Conservation (phyloP, 352 stramenopile species). For the Elongisporangium prolatum region DNA sequence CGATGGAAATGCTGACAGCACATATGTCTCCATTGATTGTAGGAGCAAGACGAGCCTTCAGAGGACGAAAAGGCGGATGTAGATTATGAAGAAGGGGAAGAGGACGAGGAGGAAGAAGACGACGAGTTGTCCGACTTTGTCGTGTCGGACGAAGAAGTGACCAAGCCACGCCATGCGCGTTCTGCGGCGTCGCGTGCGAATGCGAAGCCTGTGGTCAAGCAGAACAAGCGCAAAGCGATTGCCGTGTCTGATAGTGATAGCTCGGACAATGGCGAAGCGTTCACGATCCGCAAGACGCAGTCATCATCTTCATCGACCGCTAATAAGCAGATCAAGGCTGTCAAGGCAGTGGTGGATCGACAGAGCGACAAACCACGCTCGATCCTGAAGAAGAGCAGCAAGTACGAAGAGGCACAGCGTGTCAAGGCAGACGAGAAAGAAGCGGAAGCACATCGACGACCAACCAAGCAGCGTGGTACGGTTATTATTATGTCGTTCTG, state of each 20-base stretch:
- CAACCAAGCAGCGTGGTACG: constrained; percentile 45
- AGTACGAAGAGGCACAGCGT: constrained; percentile 9
- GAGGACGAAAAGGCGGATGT: constrained; percentile 25
- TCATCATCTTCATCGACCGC: not conserved
- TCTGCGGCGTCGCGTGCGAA: not conserved
- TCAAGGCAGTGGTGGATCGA: constrained; percentile 7
- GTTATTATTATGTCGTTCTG: not conserved
- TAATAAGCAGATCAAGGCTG: constrained; percentile 4
- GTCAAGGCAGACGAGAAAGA: constrained; percentile 18
- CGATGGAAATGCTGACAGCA: not conserved
- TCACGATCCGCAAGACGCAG: constrained; percentile 7
- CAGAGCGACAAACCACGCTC: constrained; percentile 21
- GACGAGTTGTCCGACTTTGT: constrained; percentile 27
- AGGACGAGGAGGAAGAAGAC: constrained; percentile 30
- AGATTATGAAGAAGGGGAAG: constrained; percentile 24
- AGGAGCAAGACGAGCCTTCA: constrained; percentile 24
- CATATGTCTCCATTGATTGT: constrained; percentile 7
- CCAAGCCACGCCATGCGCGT: constrained; percentile 13
- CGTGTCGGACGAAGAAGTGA: constrained; percentile 26
- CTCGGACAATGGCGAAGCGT: constrained; percentile 33
- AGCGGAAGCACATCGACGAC: constrained; percentile 57
- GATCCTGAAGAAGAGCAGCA: constrained; percentile 30
- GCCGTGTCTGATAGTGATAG: constrained; percentile 39
- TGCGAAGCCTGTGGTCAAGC: constrained; percentile 1
- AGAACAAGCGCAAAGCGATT: constrained; percentile 46